Evolutionary conservation across 2,329 filamentous ascomycete species (phyloP).

Genomic region (Cryphonectria nitschkei): DNA sequence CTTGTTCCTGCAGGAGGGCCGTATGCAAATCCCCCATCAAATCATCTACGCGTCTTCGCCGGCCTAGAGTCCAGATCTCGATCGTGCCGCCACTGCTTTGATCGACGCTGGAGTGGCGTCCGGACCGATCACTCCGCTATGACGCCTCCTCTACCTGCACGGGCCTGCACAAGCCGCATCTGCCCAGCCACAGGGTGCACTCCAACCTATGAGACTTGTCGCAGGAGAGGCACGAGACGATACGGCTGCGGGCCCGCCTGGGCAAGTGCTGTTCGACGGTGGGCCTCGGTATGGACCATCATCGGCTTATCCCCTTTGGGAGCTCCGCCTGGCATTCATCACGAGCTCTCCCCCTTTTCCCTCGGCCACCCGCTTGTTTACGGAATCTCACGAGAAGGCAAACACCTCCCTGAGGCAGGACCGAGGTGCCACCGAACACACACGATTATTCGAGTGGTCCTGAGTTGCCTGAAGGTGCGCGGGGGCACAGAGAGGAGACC

Average conservation of each 20-base stretch:
- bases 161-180: slow-evolving; percentile 8
- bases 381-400: neutral
- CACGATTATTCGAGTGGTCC: neutral
- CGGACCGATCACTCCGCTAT: slow-evolving; percentile 12
- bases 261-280: neutral
- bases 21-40: neutral
- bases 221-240: neutral
- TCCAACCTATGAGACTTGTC: slow-evolving; percentile 1
- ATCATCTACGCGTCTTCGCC: slow-evolving; percentile 5
- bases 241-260: neutral
- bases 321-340: neutral
- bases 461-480: neutral
- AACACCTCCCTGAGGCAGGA: neutral
- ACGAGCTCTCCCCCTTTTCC: neutral
- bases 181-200: neutral
- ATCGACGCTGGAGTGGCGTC: slow-evolving; percentile 7
- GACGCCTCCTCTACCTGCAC: neutral
- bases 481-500: neutral
- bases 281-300: neutral
- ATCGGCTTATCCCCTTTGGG: neutral
- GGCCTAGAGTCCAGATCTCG: neutral
- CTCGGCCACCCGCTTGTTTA: neutral
- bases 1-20: slow-evolving; percentile 1
- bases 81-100: neutral
- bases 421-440: neutral